These are phyloP conservation scores for Clitopilus passeckerianus DNA, from an alignment of 768 basidiomycete genomes.

Conservation along the genomic window DNA sequence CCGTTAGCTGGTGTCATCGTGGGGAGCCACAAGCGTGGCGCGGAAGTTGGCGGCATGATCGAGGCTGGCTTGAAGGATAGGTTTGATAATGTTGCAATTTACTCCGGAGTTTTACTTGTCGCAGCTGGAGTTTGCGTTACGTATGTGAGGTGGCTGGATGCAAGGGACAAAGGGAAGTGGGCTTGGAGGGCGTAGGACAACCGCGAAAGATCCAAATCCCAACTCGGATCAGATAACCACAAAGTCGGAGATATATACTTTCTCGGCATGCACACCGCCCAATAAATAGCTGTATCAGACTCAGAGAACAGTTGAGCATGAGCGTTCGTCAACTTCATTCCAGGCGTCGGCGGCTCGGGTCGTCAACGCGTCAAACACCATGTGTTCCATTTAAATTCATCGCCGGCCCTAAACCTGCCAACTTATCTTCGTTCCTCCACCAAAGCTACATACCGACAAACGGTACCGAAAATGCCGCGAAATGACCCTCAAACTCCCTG, in stretches of 20 bases:
- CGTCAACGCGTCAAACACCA: no score
- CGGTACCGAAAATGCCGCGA: no score
- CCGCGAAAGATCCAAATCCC: not conserved
- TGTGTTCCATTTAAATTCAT: no score
- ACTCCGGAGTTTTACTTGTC: slow-evolving; percentile 29
- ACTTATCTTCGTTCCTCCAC: no score
- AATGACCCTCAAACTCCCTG: no score
- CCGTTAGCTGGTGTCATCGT: slow-evolving; percentile 37
- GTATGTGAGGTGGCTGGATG: slow-evolving; percentile 38
- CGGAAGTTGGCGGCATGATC: not conserved
- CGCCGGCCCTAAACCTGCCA: no score
- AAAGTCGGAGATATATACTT: not conserved
- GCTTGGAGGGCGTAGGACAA: slow-evolving; percentile 30
- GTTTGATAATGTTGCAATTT: slow-evolving; percentile 33
- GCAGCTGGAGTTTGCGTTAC: slow-evolving; percentile 30
- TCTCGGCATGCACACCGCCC: not conserved
- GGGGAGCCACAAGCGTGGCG: slow-evolving; percentile 22
- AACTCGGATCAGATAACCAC: no score
- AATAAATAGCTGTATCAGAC: not conserved
- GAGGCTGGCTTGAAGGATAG: slow-evolving; percentile 15
- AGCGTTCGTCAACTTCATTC: no score
- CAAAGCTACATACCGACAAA: no score
- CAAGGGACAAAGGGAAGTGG: slow-evolving; percentile 32
- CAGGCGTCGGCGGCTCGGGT: no score
- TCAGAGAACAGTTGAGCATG: not conserved